phyloP scores from a whole-genome alignment of 176 grass and related monocot genomes.

The Musa beccarii region DNA sequence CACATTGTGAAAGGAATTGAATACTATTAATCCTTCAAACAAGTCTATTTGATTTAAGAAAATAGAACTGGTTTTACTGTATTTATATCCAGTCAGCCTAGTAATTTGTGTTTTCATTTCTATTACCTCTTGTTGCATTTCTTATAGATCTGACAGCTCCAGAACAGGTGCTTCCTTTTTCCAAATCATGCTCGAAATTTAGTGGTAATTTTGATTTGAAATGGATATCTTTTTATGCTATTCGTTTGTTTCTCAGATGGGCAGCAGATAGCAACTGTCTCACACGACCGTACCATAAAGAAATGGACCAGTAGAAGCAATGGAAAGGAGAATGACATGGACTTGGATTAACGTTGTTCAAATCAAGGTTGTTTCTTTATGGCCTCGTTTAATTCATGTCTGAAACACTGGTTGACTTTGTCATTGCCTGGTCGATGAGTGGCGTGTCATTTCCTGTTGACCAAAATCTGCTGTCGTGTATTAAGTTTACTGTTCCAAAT shows the following conservation, averaged over 20 bases:
- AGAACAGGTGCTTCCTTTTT: background rate
- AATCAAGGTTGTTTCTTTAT: no score
- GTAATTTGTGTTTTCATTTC: no score
- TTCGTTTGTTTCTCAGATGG: slow-evolving; percentile 57
- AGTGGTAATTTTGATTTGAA: background rate
- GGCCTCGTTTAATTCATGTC: no score
- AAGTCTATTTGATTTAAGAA: no score
- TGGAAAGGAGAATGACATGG: slow-evolving; percentile 53
- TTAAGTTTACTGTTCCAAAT: background rate
- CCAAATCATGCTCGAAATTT: background rate
- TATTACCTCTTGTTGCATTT: background rate
- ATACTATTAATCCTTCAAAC: no score
- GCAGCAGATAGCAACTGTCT: slow-evolving; percentile 81
- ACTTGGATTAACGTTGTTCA: slow-evolving; percentile 42
- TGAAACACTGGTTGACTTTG: background rate
- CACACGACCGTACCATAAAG: slow-evolving; percentile 93
- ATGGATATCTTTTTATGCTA: background rate
- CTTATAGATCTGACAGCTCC: background rate
- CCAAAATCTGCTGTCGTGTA: background rate
- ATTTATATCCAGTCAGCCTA: no score
- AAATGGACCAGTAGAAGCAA: slow-evolving; percentile 64
- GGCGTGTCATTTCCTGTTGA: background rate
- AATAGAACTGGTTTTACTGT: no score
- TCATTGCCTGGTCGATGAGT: background rate
- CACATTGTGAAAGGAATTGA: no score